Conservation (phyloP, 164 flowering plant species). For the Magnolia changhungtana region DNA sequence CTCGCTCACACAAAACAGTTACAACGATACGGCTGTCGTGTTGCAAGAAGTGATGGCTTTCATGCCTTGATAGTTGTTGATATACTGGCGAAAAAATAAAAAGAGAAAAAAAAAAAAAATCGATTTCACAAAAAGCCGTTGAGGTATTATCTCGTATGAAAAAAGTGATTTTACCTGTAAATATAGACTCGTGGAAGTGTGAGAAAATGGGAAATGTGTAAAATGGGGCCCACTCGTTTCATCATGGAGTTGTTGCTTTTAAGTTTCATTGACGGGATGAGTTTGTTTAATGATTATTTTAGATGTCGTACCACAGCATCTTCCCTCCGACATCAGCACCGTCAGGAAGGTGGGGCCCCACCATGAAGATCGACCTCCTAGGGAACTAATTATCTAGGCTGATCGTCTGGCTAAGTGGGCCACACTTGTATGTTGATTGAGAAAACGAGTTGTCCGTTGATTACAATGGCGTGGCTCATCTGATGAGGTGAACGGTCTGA, state of each 20-base stretch:
- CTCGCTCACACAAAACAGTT: constrained; percentile 20
- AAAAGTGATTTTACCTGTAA: neutral
- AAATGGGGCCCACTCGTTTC: neutral
- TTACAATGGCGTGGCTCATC: no score
- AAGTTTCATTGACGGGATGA: neutral
- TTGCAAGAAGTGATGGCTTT: constrained; percentile 24
- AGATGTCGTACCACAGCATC: no score
- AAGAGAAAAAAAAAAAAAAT: neutral
- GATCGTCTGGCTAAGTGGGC: no score
- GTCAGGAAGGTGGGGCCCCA: no score
- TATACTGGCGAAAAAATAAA: neutral
- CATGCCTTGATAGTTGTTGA: constrained; percentile 9
- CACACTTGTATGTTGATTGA: no score
- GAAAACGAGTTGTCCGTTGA: no score
- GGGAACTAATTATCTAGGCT: no score
- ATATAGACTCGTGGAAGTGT: neutral
- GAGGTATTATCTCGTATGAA: neutral
- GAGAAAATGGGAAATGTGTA: neutral
- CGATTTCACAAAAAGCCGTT: no score
- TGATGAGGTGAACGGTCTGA: no score
- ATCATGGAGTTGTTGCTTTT: neutral
- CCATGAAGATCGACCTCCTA: no score
- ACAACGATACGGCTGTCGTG: constrained; percentile 17
- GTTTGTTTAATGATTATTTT: no score
- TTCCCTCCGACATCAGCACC: no score